Conservation (phyloP, 192 early-diverging fungal species). For the Funneliformis geosporum region DNA sequence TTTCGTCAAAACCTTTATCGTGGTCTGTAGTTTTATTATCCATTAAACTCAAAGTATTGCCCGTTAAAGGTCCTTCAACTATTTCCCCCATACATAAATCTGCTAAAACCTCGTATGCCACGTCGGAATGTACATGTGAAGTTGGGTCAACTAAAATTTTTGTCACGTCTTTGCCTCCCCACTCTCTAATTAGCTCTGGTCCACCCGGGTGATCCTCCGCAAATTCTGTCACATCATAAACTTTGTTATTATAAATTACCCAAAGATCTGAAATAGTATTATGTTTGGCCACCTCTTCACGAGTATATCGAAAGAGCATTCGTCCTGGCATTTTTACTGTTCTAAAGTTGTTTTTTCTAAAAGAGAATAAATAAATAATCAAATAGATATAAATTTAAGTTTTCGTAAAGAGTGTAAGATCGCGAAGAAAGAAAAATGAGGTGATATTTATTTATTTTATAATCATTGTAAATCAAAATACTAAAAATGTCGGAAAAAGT, state of each 20-base stretch:
- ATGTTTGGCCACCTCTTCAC: slow-evolving; percentile 73
- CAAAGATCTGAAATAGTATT: slow-evolving; percentile 72
- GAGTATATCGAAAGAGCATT: slow-evolving; percentile 40
- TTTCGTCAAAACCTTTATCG: neutral
- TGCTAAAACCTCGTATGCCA: slow-evolving; percentile 84
- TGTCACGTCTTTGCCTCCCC: slow-evolving; percentile 85
- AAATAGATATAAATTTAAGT: too few species aligned
- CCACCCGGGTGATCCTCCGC: slow-evolving; percentile 92
- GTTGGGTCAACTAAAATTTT: slow-evolving; percentile 74
- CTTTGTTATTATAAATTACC: slow-evolving; percentile 77
- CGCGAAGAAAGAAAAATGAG: too few species aligned
- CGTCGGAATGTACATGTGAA: slow-evolving; percentile 78
- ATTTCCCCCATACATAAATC: slow-evolving; percentile 77
- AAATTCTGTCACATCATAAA: slow-evolving; percentile 90
- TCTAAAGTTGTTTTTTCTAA: too few species aligned
- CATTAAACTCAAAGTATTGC: neutral
- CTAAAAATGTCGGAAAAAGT: too few species aligned
- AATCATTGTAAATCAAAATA: too few species aligned
- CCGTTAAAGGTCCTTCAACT: neutral
- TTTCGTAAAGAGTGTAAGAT: too few species aligned
- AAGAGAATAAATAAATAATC: too few species aligned
- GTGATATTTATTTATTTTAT: too few species aligned
- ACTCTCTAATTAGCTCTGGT: slow-evolving; percentile 82
- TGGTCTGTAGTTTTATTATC: neutral
- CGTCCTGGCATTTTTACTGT: slow-evolving; percentile 26